Evolutionary conservation across 192 early-diverging fungal genomes (phyloP).

Genomic region (Coemansia sp.): DNA sequence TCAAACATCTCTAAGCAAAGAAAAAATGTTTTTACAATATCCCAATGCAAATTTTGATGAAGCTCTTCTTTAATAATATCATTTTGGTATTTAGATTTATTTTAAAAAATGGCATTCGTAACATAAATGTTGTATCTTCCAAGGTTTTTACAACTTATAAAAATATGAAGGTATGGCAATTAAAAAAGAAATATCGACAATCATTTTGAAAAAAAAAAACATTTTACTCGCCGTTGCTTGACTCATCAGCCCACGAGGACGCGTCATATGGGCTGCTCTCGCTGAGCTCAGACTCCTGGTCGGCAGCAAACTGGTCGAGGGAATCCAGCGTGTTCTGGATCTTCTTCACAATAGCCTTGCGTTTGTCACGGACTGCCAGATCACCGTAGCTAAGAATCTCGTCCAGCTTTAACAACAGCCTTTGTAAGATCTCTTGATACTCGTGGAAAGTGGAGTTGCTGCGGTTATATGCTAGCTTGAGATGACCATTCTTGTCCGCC

Average conservation of each 20-base stretch:
- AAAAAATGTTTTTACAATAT: background rate
- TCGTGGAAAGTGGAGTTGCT: slow-evolving; percentile 33
- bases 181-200: background rate
- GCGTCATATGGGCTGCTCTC: slow-evolving; percentile 8
- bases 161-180: no score
- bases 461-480: slow-evolving; percentile 38
- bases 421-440: slow-evolving; percentile 42
- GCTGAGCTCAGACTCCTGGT: slow-evolving; percentile 39
- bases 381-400: slow-evolving; percentile 30
- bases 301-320: slow-evolving; percentile 33
- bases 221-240: slow-evolving; percentile 26
- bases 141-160: no score
- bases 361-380: slow-evolving; percentile 19
- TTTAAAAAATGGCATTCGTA: no score
- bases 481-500: slow-evolving; percentile 35
- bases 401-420: slow-evolving; percentile 26
- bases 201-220: background rate
- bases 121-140: background rate
- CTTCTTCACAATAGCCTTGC: slow-evolving; percentile 32
- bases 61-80: no score
- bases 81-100: no score
- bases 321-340: slow-evolving; percentile 44
- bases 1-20: no score
- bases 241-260: slow-evolving; percentile 22
- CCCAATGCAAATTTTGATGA: background rate